Base-by-base conservation (phyloP, 2,329 filamentous ascomycete genomes). In the Penicillium fuscoglaucum region DNA sequence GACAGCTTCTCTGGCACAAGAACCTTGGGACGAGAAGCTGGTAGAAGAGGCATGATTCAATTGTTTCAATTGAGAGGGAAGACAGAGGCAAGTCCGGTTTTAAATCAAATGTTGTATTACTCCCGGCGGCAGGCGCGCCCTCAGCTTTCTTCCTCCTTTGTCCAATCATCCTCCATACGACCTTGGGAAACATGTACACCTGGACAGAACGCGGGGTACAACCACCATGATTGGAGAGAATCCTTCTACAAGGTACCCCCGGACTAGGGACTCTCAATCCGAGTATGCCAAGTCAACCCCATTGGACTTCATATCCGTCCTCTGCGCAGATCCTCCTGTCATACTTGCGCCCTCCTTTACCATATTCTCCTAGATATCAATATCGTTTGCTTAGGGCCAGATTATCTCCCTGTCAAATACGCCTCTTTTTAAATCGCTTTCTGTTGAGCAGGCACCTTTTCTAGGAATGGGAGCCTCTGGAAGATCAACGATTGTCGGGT, bases 1-100 rank as follows among this genome's bases (percentile, higher is more conserved):
- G 90, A 93, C 45, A 93, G 83, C 72, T 91, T 92, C 70, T 93
- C 90, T 1, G 90, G 87, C 41, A 93, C 89, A 29, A 95, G 83
- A 61, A 93, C 79, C 69, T 82, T 84, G 1, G 80, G 76, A 41
- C 71, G 74, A 21, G 64, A 41, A 17, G 64, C 48, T 52, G 65
- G 63, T 21, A 66, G 51, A 21, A 65, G 58, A 26, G 64, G 59
- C 68, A 71, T 33, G 31, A 33, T 33, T 33, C 12, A 33, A 33
- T 24, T 24, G 13, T 68, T 19, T 47, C 21, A 7, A 37, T 39
- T 24, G 6, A 33, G 21, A 19, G 26, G 39, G 15, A 26, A n/a
- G 2, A 29, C 4, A 24, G 37, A 8, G 8, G 19, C n/a, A 19
- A 35, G 26, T 4, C 19, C 19, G n/a, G 17, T 26, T 17, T 39